Percentiles rank a stretch among this genome's conserved stretches.
Evolutionary conservation across 2,329 filamentous ascomycete species (phyloP).

Genomic region (Emydomyces testavorans): DNA sequence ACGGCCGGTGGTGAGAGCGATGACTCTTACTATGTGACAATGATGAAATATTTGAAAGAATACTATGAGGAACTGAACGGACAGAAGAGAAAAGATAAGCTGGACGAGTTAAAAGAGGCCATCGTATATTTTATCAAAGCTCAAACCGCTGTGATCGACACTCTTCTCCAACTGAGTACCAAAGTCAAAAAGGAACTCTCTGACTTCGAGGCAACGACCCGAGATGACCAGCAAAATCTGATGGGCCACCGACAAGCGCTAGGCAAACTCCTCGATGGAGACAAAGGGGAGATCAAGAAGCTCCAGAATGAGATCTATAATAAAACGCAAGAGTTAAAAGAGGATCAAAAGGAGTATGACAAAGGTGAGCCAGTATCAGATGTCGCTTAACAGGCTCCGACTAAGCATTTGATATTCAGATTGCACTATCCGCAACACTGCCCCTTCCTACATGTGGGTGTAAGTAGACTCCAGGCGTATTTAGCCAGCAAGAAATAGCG

Average conservation of each 20-base stretch:
- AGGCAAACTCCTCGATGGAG: neutral
- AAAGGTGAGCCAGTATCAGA: neutral
- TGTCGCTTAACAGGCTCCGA: neutral
- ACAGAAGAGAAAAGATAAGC: neutral
- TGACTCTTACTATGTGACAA: neutral
- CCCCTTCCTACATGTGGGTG: neutral
- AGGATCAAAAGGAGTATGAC: neutral
- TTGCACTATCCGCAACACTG: neutral
- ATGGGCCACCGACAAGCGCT: neutral
- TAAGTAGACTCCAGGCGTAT: neutral
- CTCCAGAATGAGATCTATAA: neutral
- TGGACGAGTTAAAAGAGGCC: neutral
- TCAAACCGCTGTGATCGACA: neutral
- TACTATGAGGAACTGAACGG: neutral
- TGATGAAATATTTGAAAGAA: neutral
- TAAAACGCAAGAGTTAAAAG: neutral
- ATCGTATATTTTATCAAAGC: neutral
- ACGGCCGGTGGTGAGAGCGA: neutral
- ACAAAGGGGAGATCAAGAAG: neutral
- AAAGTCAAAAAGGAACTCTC: neutral
- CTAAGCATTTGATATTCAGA: neutral
- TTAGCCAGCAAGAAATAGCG: neutral
- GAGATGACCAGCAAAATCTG: neutral
- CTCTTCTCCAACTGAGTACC: neutral
- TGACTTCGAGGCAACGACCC: neutral